Conservation (phyloP, 805 yeast genomes). For the Zygosaccharomyces rouxii region DNA sequence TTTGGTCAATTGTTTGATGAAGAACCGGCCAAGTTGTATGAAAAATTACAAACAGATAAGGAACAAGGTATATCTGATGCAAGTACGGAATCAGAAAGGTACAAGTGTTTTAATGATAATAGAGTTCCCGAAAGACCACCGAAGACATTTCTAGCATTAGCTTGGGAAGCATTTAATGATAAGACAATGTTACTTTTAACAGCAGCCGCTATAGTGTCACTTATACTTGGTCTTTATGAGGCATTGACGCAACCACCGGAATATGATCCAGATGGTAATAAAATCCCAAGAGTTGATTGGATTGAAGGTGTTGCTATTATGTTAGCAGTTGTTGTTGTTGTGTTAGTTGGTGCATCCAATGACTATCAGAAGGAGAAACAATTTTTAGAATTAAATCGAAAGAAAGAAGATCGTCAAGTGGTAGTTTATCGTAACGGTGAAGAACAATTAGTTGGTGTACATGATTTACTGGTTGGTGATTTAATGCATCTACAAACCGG, state of each 20-base stretch:
- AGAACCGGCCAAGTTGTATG: slow-evolving; percentile 20
- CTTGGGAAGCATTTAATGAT: slow-evolving; percentile 84
- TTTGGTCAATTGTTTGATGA: slow-evolving; percentile 25
- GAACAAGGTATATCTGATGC: slow-evolving; percentile 20
- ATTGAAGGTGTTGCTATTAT: slow-evolving; percentile 98
- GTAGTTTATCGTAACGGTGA: slow-evolving; percentile 71
- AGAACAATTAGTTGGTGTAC: slow-evolving; percentile 64
- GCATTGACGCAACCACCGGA: slow-evolving; percentile 79
- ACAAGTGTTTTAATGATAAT: slow-evolving; percentile 60
- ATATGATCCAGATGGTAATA: slow-evolving; percentile 72
- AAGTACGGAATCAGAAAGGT: slow-evolving; percentile 14
- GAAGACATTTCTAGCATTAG: slow-evolving; percentile 61
- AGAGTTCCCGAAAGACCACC: slow-evolving; percentile 65
- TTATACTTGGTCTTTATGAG: slow-evolving; percentile 88
- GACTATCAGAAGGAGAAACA: slow-evolving; percentile 96
- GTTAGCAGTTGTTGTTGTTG: slow-evolving; percentile 86
- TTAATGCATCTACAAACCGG: slow-evolving; percentile 82
- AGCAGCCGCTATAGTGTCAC: slow-evolving; percentile 82
- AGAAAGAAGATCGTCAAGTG: slow-evolving; percentile 80
- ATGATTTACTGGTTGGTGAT: slow-evolving; percentile 83
- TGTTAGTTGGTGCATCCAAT: slow-evolving; percentile 89
- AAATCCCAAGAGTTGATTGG: slow-evolving; percentile 88
- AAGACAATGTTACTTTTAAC: slow-evolving; percentile 80
- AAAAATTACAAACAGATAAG: slow-evolving; percentile 23
- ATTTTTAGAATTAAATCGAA: slow-evolving; percentile 79